Evolutionary conservation across 1,284 basidiomycete genomes (phyloP).

Genomic region (Cyathus olla): DNA sequence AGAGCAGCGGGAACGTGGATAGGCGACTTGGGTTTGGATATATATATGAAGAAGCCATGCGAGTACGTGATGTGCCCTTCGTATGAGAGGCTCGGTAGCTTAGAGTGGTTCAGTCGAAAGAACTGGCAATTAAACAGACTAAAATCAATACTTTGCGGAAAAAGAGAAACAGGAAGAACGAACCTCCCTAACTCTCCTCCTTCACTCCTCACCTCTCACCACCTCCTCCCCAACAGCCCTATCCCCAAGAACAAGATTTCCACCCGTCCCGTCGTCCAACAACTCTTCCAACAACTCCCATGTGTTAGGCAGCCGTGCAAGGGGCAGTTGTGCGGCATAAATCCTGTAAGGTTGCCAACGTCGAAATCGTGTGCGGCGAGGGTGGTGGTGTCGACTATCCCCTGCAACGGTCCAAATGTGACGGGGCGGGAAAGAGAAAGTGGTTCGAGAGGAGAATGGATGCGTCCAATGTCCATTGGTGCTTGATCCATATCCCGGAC

Average conservation of each 20-base stretch:
- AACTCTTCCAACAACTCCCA: constrained; percentile 82
- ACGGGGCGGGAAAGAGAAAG: constrained; percentile 75
- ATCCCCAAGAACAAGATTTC: constrained; percentile 67
- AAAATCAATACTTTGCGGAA: not conserved
- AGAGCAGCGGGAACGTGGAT: too few relatives aligned
- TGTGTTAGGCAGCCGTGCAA: constrained; percentile 66
- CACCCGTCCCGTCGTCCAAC: constrained; percentile 62
- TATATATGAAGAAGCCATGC: too few relatives aligned
- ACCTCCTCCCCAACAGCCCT: constrained; percentile 56
- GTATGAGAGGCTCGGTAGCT: constrained; percentile 73
- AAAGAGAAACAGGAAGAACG: constrained; percentile 25
- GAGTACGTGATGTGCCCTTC: constrained; percentile 90
- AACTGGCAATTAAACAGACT: constrained; percentile 52
- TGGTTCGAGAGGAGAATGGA: constrained; percentile 51
- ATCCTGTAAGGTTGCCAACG: constrained; percentile 92
- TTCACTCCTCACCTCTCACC: constrained; percentile 67
- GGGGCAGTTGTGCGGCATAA: constrained; percentile 88
- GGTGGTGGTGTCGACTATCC: constrained; percentile 82
- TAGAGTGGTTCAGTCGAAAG: constrained; percentile 62
- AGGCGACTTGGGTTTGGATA: too few relatives aligned
- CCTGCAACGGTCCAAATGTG: constrained; percentile 45
- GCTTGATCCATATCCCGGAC: too few relatives aligned
- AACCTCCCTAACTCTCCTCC: constrained; percentile 68
- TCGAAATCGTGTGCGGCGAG: constrained; percentile 95
- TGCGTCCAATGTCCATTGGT: too few relatives aligned